Percentiles rank a stretch among this genome's conserved stretches.
Conservation (phyloP, 352 stramenopile species). For the Phytophthora sojae region DNA sequence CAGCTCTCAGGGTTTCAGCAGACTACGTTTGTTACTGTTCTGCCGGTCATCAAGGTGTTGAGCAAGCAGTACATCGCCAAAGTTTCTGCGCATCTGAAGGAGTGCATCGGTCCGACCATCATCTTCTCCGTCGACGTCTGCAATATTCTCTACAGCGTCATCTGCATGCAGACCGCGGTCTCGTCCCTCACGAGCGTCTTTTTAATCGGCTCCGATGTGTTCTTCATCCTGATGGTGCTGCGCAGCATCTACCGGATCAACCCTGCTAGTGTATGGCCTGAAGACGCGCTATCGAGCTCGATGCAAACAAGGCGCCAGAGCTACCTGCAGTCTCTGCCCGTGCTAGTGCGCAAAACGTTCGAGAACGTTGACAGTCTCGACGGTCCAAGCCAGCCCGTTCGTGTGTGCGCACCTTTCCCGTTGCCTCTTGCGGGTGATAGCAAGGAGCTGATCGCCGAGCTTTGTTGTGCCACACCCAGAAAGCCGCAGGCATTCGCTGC, state of each 20-base stretch:
- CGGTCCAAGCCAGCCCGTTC: not conserved
- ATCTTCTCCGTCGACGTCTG: slow-evolving; percentile 45
- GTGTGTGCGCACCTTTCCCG: not conserved
- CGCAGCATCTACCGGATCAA: not conserved
- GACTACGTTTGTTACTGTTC: slow-evolving; percentile 10
- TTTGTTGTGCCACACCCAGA: not conserved
- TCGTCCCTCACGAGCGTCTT: slow-evolving; percentile 15
- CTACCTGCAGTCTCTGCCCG: not conserved
- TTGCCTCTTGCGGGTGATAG: not conserved
- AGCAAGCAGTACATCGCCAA: slow-evolving; percentile 26
- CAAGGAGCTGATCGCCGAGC: not conserved
- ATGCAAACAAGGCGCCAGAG: not conserved
- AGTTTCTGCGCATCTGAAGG: slow-evolving; percentile 9
- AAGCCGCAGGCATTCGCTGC: not conserved
- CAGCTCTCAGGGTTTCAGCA: slow-evolving; percentile 14
- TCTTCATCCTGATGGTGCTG: slow-evolving; percentile 14
- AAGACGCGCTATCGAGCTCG: not conserved
- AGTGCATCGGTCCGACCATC: slow-evolving; percentile 21
- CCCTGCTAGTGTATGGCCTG: not conserved
- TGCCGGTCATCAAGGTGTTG: slow-evolving; percentile 23
- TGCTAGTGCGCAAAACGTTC: not conserved
- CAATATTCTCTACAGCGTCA: slow-evolving; percentile 33
- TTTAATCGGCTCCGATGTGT: slow-evolving; percentile 26
- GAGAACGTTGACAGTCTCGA: not conserved
- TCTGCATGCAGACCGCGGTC: slow-evolving; percentile 34